Percentiles rank a stretch among this genome's conserved stretches.
phyloP scores from a whole-genome alignment of 2,329 filamentous ascomycete genomes.

The Hirsutella rhossiliensis region DNA sequence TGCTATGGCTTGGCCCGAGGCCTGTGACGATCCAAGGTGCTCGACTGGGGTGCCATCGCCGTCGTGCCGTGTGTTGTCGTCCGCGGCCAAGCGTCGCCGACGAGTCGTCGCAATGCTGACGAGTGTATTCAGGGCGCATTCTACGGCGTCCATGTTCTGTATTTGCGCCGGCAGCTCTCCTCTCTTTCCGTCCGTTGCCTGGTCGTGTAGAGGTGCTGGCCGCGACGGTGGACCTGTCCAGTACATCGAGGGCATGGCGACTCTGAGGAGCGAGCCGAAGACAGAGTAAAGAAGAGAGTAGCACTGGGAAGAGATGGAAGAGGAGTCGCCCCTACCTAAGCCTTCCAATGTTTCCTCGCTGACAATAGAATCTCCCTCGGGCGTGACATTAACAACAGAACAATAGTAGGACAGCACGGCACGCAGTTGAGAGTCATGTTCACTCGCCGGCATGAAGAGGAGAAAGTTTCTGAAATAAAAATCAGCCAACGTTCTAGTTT shows the following conservation, averaged over 20 bases:
- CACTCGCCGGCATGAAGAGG: slow-evolving; percentile 63
- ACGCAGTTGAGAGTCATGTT: slow-evolving; percentile 58
- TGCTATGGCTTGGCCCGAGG: slow-evolving; percentile 21
- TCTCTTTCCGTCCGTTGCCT: not conserved
- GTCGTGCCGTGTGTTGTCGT: slow-evolving; percentile 11
- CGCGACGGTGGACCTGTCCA: slow-evolving; percentile 11
- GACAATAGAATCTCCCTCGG: slow-evolving; percentile 88
- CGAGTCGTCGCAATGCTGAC: slow-evolving; percentile 12
- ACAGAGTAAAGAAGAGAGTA: slow-evolving; percentile 54
- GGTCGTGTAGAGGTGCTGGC: slow-evolving; percentile 8
- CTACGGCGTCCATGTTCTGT: slow-evolving; percentile 5
- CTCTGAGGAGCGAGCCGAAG: slow-evolving; percentile 63
- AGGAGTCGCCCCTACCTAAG: slow-evolving; percentile 66
- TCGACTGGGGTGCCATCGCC: slow-evolving; percentile 22
- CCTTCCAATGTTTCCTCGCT: slow-evolving; percentile 85
- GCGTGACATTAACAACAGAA: slow-evolving; percentile 75
- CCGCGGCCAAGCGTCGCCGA: slow-evolving; percentile 11
- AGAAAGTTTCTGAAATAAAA: slow-evolving; percentile 63
- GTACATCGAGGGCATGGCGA: slow-evolving; percentile 39
- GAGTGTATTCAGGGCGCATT: slow-evolving; percentile 7
- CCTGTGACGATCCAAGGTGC: slow-evolving; percentile 16
- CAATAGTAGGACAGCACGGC: slow-evolving; percentile 86
- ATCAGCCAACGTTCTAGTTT: slow-evolving; percentile 6
- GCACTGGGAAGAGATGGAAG: slow-evolving; percentile 3
- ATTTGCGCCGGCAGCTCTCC: slow-evolving; percentile 3